Evolutionary conservation across 305 asterid genomes (phyloP).

Genomic region (Fraxinus dipetala): DNA sequence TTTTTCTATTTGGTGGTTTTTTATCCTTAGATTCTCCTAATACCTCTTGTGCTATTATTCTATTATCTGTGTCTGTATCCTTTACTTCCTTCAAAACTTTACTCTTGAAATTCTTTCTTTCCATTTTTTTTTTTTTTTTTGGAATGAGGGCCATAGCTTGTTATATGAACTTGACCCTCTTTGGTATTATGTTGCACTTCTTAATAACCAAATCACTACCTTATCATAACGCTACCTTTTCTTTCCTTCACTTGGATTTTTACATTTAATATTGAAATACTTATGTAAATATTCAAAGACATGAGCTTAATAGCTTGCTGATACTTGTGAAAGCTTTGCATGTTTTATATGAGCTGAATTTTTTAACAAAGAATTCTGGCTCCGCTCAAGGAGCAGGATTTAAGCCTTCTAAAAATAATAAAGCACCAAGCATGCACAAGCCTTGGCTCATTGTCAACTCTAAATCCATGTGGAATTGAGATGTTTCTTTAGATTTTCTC

Average conservation of each 20-base stretch:
- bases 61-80: not conserved
- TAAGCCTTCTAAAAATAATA: not conserved
- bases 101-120: not conserved
- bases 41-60: not conserved
- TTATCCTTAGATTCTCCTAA: not conserved
- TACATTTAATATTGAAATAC: not conserved
- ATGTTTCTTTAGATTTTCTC: slow-evolving; percentile 13
- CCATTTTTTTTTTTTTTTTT: not conserved
- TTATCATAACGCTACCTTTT: not conserved
- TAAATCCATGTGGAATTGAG: slow-evolving; percentile 12
- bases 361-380: slow-evolving; percentile 10
- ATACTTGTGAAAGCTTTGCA: not conserved
- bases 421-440: slow-evolving; percentile 11
- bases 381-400: slow-evolving; percentile 1
- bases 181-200: not conserved
- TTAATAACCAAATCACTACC: not conserved
- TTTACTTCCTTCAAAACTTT: not conserved
- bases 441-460: slow-evolving; percentile 11
- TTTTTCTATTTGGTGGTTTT: not conserved
- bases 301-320: not conserved
- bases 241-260: not conserved
- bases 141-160: not conserved
- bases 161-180: not conserved
- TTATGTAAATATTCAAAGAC: not conserved
- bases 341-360: not conserved